Base-by-base conservation (phyloP, 1,284 basidiomycete genomes). In the Grifola frondosa region DNA sequence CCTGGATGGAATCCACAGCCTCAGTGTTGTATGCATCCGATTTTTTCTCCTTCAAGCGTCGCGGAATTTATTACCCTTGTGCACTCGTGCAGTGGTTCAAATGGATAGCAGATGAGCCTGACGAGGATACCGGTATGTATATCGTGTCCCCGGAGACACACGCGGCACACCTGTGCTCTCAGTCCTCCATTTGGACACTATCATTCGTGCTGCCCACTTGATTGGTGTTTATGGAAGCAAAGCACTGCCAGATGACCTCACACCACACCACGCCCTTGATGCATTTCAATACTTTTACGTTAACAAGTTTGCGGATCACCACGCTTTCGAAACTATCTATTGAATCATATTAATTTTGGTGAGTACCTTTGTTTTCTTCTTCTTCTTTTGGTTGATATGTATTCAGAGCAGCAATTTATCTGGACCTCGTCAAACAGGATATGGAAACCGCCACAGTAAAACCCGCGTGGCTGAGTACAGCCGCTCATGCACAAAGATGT, bases 331-430 rank as follows among this genome's bases (percentile, higher is more conserved):
- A 50, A n/a, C n/a, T n/a, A n/a, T n/a, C n/a, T n/a, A n/a, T n/a
- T n/a, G n/a, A n/a, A n/a, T n/a, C n/a, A n/a, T n/a, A n/a, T n/a
- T n/a, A n/a, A n/a, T n/a, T n/a, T n/a, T n/a, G n/a, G n/a, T n/a
- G n/a, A n/a, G n/a, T n/a, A n/a, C n/a, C n/a, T n/a, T n/a, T n/a
- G n/a, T n/a, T n/a, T n/a, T n/a, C n/a, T n/a, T n/a, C n/a, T n/a
- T n/a, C n/a, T n/a, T n/a, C n/a, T n/a, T n/a, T n/a, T n/a, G n/a
- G n/a, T n/a, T n/a, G n/a, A n/a, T n/a, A n/a, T n/a, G n/a, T n/a
- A n/a, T n/a, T n/a, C n/a, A n/a, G n/a, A n/a, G n/a, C 62, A 91
- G 87, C 3, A 78, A 98, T 59, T 92, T 88, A 60, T 98, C 54
- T 72, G 30, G 71, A 80, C 26, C 64, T 76, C 6, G 67, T 69